Percentiles rank a stretch among this genome's conserved stretches.
Evolutionary conservation across 176 grass and related monocot species (phyloP).

Genomic region (Triticum turgidum): DNA sequence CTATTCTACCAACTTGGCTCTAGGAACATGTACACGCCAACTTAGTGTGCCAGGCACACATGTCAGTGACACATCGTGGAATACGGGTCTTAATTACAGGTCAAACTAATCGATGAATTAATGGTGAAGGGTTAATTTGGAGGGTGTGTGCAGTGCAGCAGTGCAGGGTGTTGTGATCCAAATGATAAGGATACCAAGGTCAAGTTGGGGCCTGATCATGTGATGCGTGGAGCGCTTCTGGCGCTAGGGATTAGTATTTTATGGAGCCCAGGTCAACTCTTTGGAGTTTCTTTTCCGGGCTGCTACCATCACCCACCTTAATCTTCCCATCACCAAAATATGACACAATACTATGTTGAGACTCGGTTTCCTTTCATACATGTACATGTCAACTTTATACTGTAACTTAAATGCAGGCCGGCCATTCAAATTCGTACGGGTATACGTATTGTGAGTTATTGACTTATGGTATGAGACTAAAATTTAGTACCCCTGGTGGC

Average conservation of each 20-base stretch:
- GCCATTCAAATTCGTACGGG: neutral
- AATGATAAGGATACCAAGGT: constrained; percentile 76
- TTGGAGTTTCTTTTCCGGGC: constrained; percentile 60
- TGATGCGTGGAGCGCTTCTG: constrained; percentile 69
- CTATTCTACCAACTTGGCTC: constrained; percentile 8
- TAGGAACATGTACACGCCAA: constrained; percentile 14
- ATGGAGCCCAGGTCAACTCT: constrained; percentile 63
- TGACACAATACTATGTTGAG: constrained; percentile 18
- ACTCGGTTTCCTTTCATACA: neutral
- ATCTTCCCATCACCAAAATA: constrained; percentile 19
- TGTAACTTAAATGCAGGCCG: neutral
- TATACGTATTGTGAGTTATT: constrained; percentile 7
- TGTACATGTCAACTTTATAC: constrained; percentile 39
- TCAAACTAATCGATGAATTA: constrained; percentile 4
- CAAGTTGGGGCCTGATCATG: constrained; percentile 77
- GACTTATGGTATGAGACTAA: neutral
- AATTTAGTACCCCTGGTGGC: neutral
- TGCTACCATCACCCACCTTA: constrained; percentile 44
- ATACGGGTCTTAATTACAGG: neutral
- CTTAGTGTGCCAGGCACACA: neutral
- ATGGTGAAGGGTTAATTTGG: constrained; percentile 25
- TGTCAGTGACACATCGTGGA: constrained; percentile 16
- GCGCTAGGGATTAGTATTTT: constrained; percentile 50
- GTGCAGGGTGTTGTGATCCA: constrained; percentile 49
- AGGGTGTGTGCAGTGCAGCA: constrained; percentile 29